phyloP scores from a whole-genome alignment of 495 filamentous ascomycete genomes.

The Penicillium bialowiezense region DNA sequence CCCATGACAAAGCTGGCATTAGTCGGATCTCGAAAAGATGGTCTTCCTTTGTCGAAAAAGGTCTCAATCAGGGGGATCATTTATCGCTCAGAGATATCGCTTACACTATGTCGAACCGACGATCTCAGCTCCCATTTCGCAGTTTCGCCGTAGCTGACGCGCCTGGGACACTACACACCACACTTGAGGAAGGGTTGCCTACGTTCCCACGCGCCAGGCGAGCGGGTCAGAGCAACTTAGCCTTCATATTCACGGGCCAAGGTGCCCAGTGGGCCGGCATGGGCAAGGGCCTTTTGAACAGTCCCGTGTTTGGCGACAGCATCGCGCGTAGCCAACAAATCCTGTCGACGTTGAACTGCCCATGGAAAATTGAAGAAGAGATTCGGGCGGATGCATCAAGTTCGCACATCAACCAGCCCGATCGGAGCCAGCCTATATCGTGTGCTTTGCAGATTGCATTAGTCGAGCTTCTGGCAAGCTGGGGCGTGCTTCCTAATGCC shows the following conservation, averaged over 20 bases:
- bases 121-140: neutral
- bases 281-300: neutral
- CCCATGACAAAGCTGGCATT: too few relatives aligned
- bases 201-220: neutral
- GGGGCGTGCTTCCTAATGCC: slow-evolving; percentile 4
- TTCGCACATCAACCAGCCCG: neutral
- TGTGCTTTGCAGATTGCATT: slow-evolving; percentile 25
- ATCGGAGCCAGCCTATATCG: slow-evolving; percentile 40
- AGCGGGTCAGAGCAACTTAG: too few relatives aligned
- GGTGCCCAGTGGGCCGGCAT: neutral
- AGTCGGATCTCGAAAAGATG: too few relatives aligned
- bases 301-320: neutral
- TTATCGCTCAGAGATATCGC: neutral
- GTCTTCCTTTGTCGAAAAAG: too few relatives aligned
- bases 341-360: neutral
- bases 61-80: too few relatives aligned
- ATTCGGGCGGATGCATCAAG: neutral
- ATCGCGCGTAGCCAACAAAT: neutral
- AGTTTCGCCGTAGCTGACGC: too few relatives aligned
- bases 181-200: too few relatives aligned
- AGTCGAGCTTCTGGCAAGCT: slow-evolving; percentile 18
- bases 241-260: neutral
- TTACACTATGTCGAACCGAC: neutral
- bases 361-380: neutral
- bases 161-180: too few relatives aligned